These are phyloP conservation scores for Rhodotorula sphaerocarpa DNA, from an alignment of 768 basidiomycete species.

Conservation along the genomic window DNA sequence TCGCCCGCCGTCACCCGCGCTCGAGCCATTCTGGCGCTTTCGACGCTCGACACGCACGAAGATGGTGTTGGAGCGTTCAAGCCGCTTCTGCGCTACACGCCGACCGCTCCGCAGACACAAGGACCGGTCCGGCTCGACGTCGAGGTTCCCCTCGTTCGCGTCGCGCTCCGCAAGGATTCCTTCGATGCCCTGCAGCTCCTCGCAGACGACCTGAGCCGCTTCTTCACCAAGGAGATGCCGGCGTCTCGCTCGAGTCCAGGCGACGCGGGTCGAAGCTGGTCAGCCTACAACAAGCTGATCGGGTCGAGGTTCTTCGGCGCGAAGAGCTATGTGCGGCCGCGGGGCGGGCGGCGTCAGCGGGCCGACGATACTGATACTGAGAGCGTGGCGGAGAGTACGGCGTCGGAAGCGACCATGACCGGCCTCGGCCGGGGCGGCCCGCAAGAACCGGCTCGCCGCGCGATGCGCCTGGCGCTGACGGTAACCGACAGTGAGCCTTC, in stretches of 20 bases:
- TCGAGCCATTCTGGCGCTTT: too few species aligned
- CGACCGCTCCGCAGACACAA: conserved; percentile 1
- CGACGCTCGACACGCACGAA: not conserved
- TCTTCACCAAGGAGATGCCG: not conserved
- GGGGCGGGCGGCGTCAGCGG: too few species aligned
- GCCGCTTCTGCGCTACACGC: conserved; percentile 3
- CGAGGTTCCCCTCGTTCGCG: conserved; percentile 55
- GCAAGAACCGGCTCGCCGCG: too few species aligned
- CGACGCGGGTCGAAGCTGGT: conserved; percentile 35
- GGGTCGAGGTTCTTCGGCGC: conserved; percentile 39
- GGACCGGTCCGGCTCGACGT: not conserved
- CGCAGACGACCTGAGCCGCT: conserved; percentile 62
- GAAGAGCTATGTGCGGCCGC: conserved; percentile 10
- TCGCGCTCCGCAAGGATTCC: conserved; percentile 53
- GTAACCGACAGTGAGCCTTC: conserved; percentile 45
- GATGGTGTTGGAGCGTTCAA: too few species aligned
- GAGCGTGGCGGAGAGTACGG: conserved; percentile 2
- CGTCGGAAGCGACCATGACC: too few species aligned
- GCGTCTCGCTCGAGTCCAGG: conserved; percentile 46
- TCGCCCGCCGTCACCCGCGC: too few species aligned
- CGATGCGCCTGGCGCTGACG: too few species aligned
- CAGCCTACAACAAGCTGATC: conserved; percentile 17
- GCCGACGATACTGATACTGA: too few species aligned
- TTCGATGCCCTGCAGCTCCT: conserved; percentile 77
- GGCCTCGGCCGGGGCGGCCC: too few species aligned